A percentile compares a stretch with the other conserved stretches of the same genome.
Conservation (phyloP, 2,329 filamentous ascomycete species). For the Clonostachys solani region DNA sequence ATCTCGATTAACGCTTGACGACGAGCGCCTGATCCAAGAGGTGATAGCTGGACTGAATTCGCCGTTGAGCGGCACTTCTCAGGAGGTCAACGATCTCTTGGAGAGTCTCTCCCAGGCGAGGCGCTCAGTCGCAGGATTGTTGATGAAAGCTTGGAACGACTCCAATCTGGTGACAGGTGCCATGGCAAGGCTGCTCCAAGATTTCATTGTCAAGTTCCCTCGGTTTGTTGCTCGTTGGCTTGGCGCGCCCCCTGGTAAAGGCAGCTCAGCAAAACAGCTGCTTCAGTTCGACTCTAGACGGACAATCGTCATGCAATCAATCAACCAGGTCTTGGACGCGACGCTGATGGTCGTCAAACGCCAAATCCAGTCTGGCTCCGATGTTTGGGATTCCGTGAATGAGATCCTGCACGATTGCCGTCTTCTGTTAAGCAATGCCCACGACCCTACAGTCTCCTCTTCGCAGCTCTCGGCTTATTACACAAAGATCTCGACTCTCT, state of each 20-base stretch:
- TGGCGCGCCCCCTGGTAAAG: slow-evolving; percentile 48
- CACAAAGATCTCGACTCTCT: slow-evolving; percentile 67
- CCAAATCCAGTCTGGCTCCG: slow-evolving; percentile 39
- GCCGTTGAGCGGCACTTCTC: slow-evolving; percentile 52
- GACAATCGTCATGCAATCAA: slow-evolving; percentile 43
- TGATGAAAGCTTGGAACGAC: slow-evolving; percentile 24
- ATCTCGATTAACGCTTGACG: slow-evolving; percentile 22
- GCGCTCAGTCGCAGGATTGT: slow-evolving; percentile 45
- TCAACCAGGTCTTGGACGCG: slow-evolving; percentile 56
- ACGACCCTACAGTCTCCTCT: slow-evolving; percentile 25
- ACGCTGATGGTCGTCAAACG: slow-evolving; percentile 52
- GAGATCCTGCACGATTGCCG: slow-evolving; percentile 52
- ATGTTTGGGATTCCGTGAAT: slow-evolving; percentile 52
- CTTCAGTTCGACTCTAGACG: slow-evolving; percentile 59
- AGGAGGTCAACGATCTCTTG: slow-evolving; percentile 58
- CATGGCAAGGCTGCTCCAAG: slow-evolving; percentile 37
- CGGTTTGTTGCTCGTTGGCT: slow-evolving; percentile 59
- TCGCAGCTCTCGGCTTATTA: slow-evolving; percentile 39
- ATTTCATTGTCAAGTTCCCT: slow-evolving; percentile 53
- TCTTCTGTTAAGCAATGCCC: slow-evolving; percentile 47
- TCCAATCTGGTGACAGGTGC: background rate
- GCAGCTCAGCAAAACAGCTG: slow-evolving; percentile 50
- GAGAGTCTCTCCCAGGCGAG: slow-evolving; percentile 50
- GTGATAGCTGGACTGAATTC: slow-evolving; percentile 53
- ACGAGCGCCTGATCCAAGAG: slow-evolving; percentile 37